phyloP scores from a whole-genome alignment of 2,329 filamentous ascomycete species.

The Fusarium sp. region DNA sequence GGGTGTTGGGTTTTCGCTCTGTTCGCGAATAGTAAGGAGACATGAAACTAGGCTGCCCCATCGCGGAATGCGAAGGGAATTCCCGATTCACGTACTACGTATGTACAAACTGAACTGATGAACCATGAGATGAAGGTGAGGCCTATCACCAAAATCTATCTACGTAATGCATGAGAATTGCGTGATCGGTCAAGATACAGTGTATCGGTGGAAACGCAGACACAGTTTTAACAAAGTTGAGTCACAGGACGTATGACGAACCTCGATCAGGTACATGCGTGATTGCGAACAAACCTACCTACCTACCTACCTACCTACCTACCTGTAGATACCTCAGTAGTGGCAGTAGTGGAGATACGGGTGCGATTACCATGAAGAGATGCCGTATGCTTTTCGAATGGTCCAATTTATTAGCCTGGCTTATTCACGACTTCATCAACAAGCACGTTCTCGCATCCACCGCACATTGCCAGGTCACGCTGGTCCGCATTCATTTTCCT shows the following conservation, averaged over 20 bases:
- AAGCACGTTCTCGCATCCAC: neutral
- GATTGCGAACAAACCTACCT: neutral
- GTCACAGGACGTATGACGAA: neutral
- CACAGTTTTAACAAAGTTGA: neutral
- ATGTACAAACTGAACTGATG: neutral
- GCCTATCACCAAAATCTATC: neutral
- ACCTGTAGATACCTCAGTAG: neutral
- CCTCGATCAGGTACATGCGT: neutral
- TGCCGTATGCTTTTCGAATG: neutral
- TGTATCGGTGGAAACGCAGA: neutral
- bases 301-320: neutral
- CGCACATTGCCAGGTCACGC: neutral
- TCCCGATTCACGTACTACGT: neutral
- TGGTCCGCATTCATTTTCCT: neutral
- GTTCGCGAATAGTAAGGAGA: conserved; percentile 18
- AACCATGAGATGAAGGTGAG: neutral
- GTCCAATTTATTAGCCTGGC: neutral
- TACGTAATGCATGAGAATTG: neutral
- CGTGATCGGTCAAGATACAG: neutral
- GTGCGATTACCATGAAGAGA: neutral
- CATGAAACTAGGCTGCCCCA: conserved; percentile 8
- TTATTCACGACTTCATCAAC: neutral
- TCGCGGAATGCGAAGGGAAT: conserved; percentile 18
- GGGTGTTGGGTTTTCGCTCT: conserved; percentile 4
- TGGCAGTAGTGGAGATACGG: neutral